These are phyloP conservation scores for Phytophthora lateralis DNA, from an alignment of 352 stramenopile genomes.

Conservation along the genomic window DNA sequence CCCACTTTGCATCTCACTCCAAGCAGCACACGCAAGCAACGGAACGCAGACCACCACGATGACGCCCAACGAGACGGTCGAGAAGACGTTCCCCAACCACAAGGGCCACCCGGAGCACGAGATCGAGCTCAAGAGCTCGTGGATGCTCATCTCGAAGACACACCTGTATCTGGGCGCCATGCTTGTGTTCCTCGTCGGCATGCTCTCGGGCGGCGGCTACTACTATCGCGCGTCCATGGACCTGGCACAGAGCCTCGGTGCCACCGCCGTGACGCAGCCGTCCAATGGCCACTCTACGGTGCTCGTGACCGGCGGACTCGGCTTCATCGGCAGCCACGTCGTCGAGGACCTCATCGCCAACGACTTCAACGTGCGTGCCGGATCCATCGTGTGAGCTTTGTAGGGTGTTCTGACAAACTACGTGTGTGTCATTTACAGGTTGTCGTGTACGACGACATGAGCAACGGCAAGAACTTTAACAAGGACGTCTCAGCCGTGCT, in stretches of 20 bases:
- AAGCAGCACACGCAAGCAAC: constrained; percentile 35
- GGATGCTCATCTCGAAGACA: constrained; percentile 72
- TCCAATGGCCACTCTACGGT: constrained; percentile 51
- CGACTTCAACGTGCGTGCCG: constrained; percentile 62
- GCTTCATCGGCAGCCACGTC: constrained; percentile 87
- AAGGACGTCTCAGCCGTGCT: constrained; percentile 65
- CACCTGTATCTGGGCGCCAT: constrained; percentile 70
- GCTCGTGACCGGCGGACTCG: constrained; percentile 78
- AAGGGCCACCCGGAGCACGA: constrained; percentile 49
- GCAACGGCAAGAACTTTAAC: constrained; percentile 88
- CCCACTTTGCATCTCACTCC: constrained; percentile 41
- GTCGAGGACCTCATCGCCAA: constrained; percentile 80
- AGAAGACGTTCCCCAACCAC: constrained; percentile 45
- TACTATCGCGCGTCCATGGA: constrained; percentile 43
- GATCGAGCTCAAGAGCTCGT: constrained; percentile 59
- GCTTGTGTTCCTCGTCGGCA: constrained; percentile 67
- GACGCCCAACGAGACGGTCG: constrained; percentile 19
- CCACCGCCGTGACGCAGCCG: constrained; percentile 26
- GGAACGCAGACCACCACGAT: constrained; percentile 14
- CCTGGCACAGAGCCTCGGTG: constrained; percentile 27
- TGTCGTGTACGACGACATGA: constrained; percentile 88
- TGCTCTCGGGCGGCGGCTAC: constrained; percentile 71
- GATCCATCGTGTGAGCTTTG: neutral
- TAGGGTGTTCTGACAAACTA: constrained; percentile 5
- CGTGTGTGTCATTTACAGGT: constrained; percentile 39